Evolutionary conservation across 2,329 filamentous ascomycete genomes (phyloP).

Genomic region (Acephala macrosclerotiorum): DNA sequence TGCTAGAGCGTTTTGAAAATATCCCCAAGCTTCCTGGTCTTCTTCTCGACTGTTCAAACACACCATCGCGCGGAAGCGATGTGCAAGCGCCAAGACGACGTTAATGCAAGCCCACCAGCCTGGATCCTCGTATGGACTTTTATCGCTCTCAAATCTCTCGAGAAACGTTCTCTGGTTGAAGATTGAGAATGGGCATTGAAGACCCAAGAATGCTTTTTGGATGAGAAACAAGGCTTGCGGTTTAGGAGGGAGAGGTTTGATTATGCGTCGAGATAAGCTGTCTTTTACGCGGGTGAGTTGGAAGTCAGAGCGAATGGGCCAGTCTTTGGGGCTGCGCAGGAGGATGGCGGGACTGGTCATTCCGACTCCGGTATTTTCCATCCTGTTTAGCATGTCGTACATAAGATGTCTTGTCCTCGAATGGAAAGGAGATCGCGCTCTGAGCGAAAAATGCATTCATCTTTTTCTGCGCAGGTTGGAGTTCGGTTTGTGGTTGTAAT

Average conservation of each 20-base stretch:
- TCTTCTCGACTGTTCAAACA: slow-evolving; percentile 11
- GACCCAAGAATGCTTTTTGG: slow-evolving; percentile 24
- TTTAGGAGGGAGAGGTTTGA: slow-evolving; percentile 27
- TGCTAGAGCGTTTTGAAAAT: slow-evolving; percentile 33
- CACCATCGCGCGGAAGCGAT: slow-evolving; percentile 26
- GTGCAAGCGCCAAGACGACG: slow-evolving; percentile 36
- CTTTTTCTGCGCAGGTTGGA: neutral
- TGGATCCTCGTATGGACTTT: slow-evolving; percentile 25
- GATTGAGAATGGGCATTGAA: slow-evolving; percentile 33
- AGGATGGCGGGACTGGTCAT: neutral
- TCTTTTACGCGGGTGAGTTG: slow-evolving; percentile 7
- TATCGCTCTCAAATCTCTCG: slow-evolving; percentile 21
- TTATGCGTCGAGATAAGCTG: slow-evolving; percentile 21
- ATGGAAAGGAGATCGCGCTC: neutral
- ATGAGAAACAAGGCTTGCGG: slow-evolving; percentile 26
- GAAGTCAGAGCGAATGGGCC: slow-evolving; percentile 5
- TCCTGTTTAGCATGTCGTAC: neutral
- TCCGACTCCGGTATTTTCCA: neutral
- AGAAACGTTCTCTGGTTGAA: slow-evolving; percentile 32
- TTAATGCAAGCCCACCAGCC: slow-evolving; percentile 41
- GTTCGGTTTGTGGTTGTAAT: neutral
- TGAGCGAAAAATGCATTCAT: neutral
- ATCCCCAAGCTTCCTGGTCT: slow-evolving; percentile 31
- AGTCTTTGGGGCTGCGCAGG: neutral
- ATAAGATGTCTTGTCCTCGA: neutral